phyloP scores from a whole-genome alignment of 2,329 filamentous ascomycete species.

The Xylariaceae sp. region DNA sequence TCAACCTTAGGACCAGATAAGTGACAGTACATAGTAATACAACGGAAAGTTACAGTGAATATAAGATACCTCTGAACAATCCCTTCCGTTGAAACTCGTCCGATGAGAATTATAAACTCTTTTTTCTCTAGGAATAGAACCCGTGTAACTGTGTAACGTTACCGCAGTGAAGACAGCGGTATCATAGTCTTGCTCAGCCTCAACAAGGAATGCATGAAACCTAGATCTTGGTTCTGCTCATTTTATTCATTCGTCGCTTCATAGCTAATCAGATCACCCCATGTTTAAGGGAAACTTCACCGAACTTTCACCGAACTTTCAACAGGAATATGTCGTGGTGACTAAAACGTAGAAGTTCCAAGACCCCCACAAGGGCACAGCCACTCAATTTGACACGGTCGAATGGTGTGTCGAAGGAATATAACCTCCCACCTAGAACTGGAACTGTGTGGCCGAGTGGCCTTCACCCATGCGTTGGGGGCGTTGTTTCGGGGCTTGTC shows the following conservation, averaged over 20 bases:
- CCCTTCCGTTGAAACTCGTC: not conserved
- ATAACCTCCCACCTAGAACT: not conserved
- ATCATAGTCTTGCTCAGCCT: not conserved
- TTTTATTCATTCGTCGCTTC: conserved; percentile 1
- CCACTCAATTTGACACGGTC: not conserved
- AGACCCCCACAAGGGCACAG: not conserved
- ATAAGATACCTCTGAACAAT: not conserved
- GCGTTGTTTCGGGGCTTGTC: not conserved
- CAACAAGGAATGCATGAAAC: conserved; percentile 1
- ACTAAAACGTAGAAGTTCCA: no score
- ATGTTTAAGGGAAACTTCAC: conserved; percentile 3
- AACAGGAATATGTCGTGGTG: no score
- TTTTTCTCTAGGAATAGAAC: conserved; percentile 7
- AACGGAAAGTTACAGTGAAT: not conserved
- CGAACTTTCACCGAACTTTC: not conserved
- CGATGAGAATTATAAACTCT: not conserved
- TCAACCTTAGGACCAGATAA: not conserved
- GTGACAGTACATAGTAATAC: not conserved
- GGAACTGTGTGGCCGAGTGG: not conserved
- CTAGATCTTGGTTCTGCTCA: not conserved
- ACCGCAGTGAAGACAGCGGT: not conserved
- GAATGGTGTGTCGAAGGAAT: not conserved
- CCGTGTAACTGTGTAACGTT: not conserved
- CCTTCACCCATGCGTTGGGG: conserved; percentile 4
- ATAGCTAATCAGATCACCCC: not conserved